Conservation (phyloP, 768 basidiomycete species). For the Lactarius quietus region DNA sequence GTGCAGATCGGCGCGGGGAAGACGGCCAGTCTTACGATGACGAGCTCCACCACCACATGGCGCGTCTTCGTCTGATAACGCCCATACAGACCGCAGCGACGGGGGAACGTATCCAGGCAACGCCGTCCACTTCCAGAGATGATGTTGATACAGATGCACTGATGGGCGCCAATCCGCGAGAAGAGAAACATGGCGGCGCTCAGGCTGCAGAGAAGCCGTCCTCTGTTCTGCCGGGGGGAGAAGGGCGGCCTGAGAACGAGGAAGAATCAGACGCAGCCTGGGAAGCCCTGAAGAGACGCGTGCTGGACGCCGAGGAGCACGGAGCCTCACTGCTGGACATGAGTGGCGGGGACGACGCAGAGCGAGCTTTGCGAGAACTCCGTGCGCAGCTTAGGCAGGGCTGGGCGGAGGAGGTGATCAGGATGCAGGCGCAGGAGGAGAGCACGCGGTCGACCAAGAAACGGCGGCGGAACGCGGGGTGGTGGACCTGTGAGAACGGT, state of each 20-base stretch:
- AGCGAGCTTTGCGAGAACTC: conserved; percentile 1
- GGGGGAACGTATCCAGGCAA: background rate
- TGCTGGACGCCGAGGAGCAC: conserved; percentile 20
- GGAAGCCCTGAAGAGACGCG: conserved; percentile 16
- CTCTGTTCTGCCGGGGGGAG: background rate
- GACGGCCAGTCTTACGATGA: background rate
- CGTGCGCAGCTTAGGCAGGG: conserved; percentile 9
- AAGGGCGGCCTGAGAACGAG: background rate
- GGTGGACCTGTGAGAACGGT: conserved; percentile 11
- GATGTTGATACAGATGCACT: background rate
- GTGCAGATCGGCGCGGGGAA: background rate
- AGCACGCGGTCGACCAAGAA: background rate
- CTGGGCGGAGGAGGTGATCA: background rate
- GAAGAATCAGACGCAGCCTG: conserved; percentile 3
- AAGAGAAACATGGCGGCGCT: background rate
- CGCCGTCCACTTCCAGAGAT: background rate
- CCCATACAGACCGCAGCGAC: background rate
- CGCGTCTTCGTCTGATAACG: background rate
- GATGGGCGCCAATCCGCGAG: background rate
- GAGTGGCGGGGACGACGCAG: background rate
- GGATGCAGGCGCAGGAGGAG: background rate
- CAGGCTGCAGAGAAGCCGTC: background rate
- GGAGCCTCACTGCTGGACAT: conserved; percentile 1
- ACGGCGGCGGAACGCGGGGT: conserved; percentile 8
- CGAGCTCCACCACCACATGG: background rate